Percentiles rank a stretch among this genome's conserved stretches.
phyloP scores from a whole-genome alignment of 106 monocot species.

The Dendrobium officinale region DNA sequence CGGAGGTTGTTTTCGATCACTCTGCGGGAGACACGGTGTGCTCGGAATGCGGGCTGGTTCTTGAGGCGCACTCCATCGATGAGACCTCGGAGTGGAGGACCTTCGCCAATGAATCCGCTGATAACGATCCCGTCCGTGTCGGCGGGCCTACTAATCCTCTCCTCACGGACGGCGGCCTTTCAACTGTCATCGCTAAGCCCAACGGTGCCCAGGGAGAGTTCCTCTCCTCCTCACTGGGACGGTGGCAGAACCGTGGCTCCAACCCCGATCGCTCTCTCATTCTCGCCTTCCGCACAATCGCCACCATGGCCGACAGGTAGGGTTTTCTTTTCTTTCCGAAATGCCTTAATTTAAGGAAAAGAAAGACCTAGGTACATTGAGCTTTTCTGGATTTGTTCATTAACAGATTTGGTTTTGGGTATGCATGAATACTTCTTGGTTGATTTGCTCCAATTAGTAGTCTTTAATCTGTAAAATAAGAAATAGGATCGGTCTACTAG shows the following conservation, averaged over 20 bases:
- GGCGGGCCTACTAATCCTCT: conserved; percentile 21
- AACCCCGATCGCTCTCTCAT: conserved; percentile 18
- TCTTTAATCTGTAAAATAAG: not conserved
- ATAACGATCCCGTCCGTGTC: conserved; percentile 24
- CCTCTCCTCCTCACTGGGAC: conserved; percentile 11
- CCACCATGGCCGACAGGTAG: conserved; percentile 27
- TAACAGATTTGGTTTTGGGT: not conserved
- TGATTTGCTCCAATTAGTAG: too few species aligned
- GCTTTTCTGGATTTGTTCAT: not conserved
- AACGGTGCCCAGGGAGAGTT: conserved; percentile 16
- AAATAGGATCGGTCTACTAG: not conserved
- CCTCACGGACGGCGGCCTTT: conserved; percentile 16
- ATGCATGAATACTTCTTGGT: not conserved
- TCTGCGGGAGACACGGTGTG: conserved; percentile 25
- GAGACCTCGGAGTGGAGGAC: conserved; percentile 30
- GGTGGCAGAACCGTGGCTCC: conserved; percentile 19
- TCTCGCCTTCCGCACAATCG: conserved; percentile 21
- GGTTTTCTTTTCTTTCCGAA: not conserved
- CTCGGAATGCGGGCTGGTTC: conserved; percentile 26
- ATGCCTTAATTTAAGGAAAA: not conserved
- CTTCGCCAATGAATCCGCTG: conserved; percentile 24
- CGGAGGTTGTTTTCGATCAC: conserved; percentile 27
- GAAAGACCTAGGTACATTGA: not conserved
- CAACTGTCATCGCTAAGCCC: conserved; percentile 24
- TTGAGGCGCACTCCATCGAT: conserved; percentile 27